phyloP scores from a whole-genome alignment of 352 stramenopile genomes.

The Phytophthora pinifolia region DNA sequence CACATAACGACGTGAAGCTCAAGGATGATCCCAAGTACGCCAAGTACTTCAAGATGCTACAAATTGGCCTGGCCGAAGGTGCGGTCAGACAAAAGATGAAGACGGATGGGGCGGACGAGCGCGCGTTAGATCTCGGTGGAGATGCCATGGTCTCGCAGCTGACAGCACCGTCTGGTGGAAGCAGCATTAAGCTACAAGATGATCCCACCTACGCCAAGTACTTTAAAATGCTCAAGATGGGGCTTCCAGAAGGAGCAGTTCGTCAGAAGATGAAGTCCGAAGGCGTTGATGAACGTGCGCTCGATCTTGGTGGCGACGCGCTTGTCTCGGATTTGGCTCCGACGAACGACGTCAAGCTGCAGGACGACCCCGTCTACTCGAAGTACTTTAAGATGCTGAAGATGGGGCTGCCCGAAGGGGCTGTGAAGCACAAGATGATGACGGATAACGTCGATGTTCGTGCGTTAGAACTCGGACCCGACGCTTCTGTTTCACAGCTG shows the following conservation, averaged over 20 bases:
- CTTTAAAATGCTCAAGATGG: constrained; percentile 94
- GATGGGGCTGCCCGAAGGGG: constrained; percentile 86
- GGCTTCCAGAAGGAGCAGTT: constrained; percentile 79
- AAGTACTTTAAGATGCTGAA: constrained; percentile 96
- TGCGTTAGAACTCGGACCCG: constrained; percentile 65
- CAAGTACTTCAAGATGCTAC: constrained; percentile 95
- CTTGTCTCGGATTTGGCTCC: constrained; percentile 42
- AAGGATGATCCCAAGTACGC: constrained; percentile 70
- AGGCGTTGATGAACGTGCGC: constrained; percentile 45
- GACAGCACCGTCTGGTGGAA: background rate
- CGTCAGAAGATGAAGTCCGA: constrained; percentile 82
- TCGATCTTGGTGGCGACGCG: constrained; percentile 57
- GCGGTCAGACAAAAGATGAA: constrained; percentile 89
- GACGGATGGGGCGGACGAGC: constrained; percentile 37
- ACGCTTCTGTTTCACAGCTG: constrained; percentile 54
- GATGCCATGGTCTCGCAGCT: constrained; percentile 40
- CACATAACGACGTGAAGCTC: constrained; percentile 25
- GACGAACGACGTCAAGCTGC: constrained; percentile 36
- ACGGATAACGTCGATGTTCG: constrained; percentile 48
- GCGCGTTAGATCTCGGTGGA: constrained; percentile 37
- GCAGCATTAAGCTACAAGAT: constrained; percentile 27
- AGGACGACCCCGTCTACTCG: constrained; percentile 63
- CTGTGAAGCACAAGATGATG: constrained; percentile 87
- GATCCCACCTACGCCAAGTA: constrained; percentile 78
- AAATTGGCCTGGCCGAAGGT: constrained; percentile 84